phyloP scores from a whole-genome alignment of 108 stramenopile species.

The Hondaea fermentalgiana region DNA sequence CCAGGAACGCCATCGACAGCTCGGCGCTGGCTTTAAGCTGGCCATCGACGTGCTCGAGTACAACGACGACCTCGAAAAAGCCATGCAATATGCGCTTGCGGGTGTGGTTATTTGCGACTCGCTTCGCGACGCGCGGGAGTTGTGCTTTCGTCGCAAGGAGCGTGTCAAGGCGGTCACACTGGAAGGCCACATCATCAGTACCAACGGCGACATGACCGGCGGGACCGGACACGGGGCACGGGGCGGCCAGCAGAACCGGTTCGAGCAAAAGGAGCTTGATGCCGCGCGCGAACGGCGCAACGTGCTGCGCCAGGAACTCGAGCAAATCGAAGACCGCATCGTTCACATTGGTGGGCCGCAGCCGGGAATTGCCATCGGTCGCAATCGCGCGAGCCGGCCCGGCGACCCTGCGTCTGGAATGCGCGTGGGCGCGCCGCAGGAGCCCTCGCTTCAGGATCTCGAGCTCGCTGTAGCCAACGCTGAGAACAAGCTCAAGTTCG shows the following conservation, averaged over 20 bases:
- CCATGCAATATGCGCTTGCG: constrained; percentile 85
- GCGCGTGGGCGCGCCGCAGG: not conserved
- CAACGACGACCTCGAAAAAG: constrained; percentile 56
- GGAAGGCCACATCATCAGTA: constrained; percentile 82
- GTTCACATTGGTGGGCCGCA: not conserved
- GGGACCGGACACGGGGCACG: constrained; percentile 48
- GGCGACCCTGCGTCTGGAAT: not conserved
- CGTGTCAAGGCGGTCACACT: constrained; percentile 80
- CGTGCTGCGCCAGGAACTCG: constrained; percentile 58
- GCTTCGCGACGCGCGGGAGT: constrained; percentile 74
- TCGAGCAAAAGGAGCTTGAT: constrained; percentile 65
- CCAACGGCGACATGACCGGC: constrained; percentile 96
- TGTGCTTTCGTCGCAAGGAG: constrained; percentile 57
- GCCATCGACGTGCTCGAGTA: constrained; percentile 77
- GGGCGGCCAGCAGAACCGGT: not conserved
- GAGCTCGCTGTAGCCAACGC: constrained; percentile 59
- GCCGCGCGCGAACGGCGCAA: constrained; percentile 62
- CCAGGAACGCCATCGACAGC: constrained; percentile 73
- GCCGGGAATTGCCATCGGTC: not conserved
- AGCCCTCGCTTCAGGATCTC: constrained; percentile 54
- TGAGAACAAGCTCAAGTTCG: constrained; percentile 59
- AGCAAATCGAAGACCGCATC: constrained; percentile 39
- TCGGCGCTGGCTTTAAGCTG: constrained; percentile 69
- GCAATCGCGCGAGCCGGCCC: not conserved
- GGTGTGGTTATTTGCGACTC: constrained; percentile 85